Evolutionary conservation across 345 rosid genomes (phyloP), one percentile per base, ranked within the genome.

Genomic region (Eucalyptus viminalis): DNA sequence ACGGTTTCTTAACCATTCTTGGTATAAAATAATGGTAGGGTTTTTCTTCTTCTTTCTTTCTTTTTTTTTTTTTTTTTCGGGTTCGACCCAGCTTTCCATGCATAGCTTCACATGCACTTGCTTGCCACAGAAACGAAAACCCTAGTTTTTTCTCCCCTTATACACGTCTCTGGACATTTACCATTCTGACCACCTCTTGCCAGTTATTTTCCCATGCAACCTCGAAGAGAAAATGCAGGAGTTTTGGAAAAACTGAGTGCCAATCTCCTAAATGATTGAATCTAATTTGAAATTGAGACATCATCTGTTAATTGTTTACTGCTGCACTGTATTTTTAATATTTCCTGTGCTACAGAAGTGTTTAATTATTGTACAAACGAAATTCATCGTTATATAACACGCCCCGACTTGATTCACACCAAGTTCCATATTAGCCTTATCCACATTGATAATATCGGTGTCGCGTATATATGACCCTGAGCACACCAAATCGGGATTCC

Each of bases 41-140:
- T 21, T 40, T 76, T 40, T 22, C 3, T 76, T 21, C 6, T 17
- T 69, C 12, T 56, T 56, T 54, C 25, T 53, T 53, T 3, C 4
- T 54, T 9, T 22, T 69, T 19, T 62, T 6, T 13, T 65, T 11
- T 9, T 34, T 34, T 31, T 16, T 34, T 21, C 56, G 58, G 34
- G 88, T 89, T 87, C 60, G 93, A 92, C 96, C 92, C 96, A 90
- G 90, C 94, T 95, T 95, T 93, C 97, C 95, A 94, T 95, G 96
- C 93, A 91, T 90, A 87, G 91, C 93, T 91, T 92, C 96, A 94
- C 97, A 94, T 95, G 96, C 94, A 92, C 92, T 91, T 93, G 91
- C 93, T 91, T 44, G 85, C 85, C 85, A 76, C 29, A 76, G 15
- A 89, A 89, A 34, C 91, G 53, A 58, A 91, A 92, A 90, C 94